phyloP scores from a whole-genome alignment of 768 basidiomycete genomes.

The Leucosporidium yakuticum region DNA sequence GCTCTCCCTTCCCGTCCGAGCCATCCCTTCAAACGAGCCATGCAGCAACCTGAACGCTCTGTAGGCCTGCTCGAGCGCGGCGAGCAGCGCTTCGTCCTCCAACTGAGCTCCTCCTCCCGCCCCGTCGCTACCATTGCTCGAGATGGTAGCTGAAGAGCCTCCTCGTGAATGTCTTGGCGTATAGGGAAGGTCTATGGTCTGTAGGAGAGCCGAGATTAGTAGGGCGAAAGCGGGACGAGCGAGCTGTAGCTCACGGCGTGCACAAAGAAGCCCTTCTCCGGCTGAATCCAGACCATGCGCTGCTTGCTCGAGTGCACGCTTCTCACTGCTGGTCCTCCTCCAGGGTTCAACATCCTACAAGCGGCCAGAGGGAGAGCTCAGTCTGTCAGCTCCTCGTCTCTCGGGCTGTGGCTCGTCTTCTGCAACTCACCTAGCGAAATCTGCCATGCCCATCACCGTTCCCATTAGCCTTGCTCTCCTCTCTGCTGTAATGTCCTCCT shows the following conservation, averaged over 20 bases:
- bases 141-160: conserved; percentile 5
- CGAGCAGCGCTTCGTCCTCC: conserved; percentile 20
- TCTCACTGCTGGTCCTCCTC: not conserved
- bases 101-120: not conserved
- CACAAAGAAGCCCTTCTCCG: conserved; percentile 21
- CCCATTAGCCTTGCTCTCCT: conserved; percentile 14
- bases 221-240: not conserved
- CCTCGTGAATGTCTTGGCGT: not conserved
- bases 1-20: not conserved
- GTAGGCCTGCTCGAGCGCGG: conserved; percentile 1
- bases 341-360: conserved; percentile 12
- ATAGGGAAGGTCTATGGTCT: conserved; percentile 18
- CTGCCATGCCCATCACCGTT: conserved; percentile 24
- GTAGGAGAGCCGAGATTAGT: not conserved
- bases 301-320: conserved; percentile 14
- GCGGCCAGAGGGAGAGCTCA: no score
- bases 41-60: conserved; percentile 6
- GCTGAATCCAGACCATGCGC: conserved; percentile 31
- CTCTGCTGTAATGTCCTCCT: not conserved
- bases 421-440: conserved; percentile 19
- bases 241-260: conserved; percentile 10
- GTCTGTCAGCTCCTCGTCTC: not conserved
- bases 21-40: not conserved
- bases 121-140: not conserved
- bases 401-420: not conserved